Base-by-base conservation (phyloP, 192 early-diverging fungal species). In the Coemansia furcata region DNA sequence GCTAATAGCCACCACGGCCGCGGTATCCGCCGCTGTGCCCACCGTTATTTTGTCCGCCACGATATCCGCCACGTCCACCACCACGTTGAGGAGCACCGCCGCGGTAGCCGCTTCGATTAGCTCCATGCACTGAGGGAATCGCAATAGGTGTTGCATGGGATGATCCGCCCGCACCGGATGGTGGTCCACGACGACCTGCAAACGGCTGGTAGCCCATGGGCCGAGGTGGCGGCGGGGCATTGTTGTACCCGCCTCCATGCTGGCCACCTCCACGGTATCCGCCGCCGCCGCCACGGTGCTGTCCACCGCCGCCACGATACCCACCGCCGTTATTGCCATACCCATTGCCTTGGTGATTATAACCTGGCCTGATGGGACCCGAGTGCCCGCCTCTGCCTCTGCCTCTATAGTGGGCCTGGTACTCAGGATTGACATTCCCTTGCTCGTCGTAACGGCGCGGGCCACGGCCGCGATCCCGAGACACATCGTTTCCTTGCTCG, bases 401-500 rank as follows among this genome's bases (percentile, higher is more conserved):
- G 19, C 62, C 52, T 15, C 42, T 3, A 58, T 82, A 61, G 43
- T 73, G 57, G 23, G 35, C 39, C 0, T 67, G 42, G 65, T 83
- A 75, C 44, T 69, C 40, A 26, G 68, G 68, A 26, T 77, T 83
- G 10, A 17, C 52, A 19, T 83, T 83, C 3, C 80, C 80, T 2
- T 46, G 76, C 63, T 83, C 65, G 49, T 83, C 80, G 44, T 78
- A 83, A 23, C 80, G 62, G 14, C 76, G 71, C 10, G 80, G 80
- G 7, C 80, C 80, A 30, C 65, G 65, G 8, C 80, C 80, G 14
- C 80, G 68, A 37, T 83, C 80, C 26, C 50, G 66, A 19, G 68
- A 83, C 43, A 78, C 76, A 26, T 83, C 80, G 60, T 82, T 77
- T 19, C 80, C 80, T 30, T 75, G 80, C 67, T 77, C 76, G 3